Conservation (phyloP, 805 yeast genomes). For the Maudiozyma saulgeensis region DNA sequence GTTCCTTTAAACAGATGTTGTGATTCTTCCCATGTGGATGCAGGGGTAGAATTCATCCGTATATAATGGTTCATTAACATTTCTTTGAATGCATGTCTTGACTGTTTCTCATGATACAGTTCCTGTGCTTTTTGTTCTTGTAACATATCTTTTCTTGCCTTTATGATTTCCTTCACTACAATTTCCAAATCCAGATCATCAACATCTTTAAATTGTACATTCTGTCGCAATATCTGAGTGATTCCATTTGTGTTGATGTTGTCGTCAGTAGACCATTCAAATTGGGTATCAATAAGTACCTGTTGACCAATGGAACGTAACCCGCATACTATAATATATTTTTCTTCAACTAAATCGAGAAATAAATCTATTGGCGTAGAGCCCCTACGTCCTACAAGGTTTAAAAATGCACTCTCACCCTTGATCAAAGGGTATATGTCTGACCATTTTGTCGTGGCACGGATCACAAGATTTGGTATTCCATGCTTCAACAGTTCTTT, state of each 20-base stretch:
- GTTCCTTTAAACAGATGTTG: slow-evolving; percentile 22
- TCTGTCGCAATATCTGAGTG: slow-evolving; percentile 10
- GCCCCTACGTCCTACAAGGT: slow-evolving; percentile 64
- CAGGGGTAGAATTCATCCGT: slow-evolving; percentile 8
- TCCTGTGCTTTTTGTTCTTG: slow-evolving; percentile 14
- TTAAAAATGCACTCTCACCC: slow-evolving; percentile 47
- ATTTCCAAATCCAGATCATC: slow-evolving; percentile 14
- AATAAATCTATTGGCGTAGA: slow-evolving; percentile 70
- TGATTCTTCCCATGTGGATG: slow-evolving; percentile 32
- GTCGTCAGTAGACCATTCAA: slow-evolving; percentile 18
- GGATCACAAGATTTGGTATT: slow-evolving; percentile 19
- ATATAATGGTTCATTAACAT: slow-evolving; percentile 11
- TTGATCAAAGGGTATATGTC: slow-evolving; percentile 44
- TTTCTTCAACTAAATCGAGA: slow-evolving; percentile 63
- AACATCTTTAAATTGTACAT: slow-evolving; percentile 18
- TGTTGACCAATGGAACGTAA: slow-evolving; percentile 53
- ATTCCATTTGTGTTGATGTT: slow-evolving; percentile 6
- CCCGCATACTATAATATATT: slow-evolving; percentile 44
- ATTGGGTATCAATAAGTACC: slow-evolving; percentile 32
- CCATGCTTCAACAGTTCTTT: slow-evolving; percentile 33
- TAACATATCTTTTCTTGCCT: slow-evolving; percentile 18
- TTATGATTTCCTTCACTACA: slow-evolving; percentile 18
- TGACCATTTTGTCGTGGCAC: slow-evolving; percentile 49
- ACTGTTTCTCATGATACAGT: slow-evolving; percentile 13
- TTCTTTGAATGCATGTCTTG: slow-evolving; percentile 19